Base-by-base conservation (phyloP, 2,329 filamentous ascomycete genomes). In the Phialocephala subalpina region DNA sequence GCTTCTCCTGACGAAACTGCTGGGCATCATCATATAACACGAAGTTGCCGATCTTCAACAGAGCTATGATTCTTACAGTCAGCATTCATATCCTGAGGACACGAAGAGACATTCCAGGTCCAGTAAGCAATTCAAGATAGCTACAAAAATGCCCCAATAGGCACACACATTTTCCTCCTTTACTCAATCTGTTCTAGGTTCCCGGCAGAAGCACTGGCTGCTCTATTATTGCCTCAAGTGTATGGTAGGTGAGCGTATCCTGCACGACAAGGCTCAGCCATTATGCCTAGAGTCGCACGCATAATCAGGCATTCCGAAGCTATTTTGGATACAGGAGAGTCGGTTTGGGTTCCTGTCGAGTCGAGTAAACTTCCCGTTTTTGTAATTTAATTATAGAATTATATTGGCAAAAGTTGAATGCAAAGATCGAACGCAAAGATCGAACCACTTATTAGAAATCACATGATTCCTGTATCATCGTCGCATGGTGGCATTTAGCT, bases 321-420 rank as follows among this genome's bases (percentile, higher is more conserved):
- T 45, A 45, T 9, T 45, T 45, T 45, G 8, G 42, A n/a, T 45
- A n/a, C 42, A 45, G 18, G 42, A 9, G 42, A 45, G 3, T 45
- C 42, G 42, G 18, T 45, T 45, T 45, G 42, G 18, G 18, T 45
- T n/a, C 42, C 42, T 45, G 8, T 45, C 42, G n/a, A 20, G 42
- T 45, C 42, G 42, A 45, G 42, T 45, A 45, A 45, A 20, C 42
- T 45, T 20, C n/a, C 42, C 42, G n/a, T n/a, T n/a, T n/a, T 45
- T 7, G 42, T 45, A 45, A 45, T 11, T 45, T 45, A n/a, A 45
- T n/a, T 20, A 45, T 45, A 45, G 42, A 45, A 45, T 3, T n/a
- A 45, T n/a, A 45, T 45, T 45, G 42, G 42, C 42, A 45, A 20
- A 45, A n/a, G 42, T 45, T 45, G 42, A 45, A 45, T 45, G n/a